A percentile compares a stretch with the other conserved stretches of the same genome.
Conservation (phyloP, 805 yeast genomes). For the Metahyphopichia silvanorum region DNA sequence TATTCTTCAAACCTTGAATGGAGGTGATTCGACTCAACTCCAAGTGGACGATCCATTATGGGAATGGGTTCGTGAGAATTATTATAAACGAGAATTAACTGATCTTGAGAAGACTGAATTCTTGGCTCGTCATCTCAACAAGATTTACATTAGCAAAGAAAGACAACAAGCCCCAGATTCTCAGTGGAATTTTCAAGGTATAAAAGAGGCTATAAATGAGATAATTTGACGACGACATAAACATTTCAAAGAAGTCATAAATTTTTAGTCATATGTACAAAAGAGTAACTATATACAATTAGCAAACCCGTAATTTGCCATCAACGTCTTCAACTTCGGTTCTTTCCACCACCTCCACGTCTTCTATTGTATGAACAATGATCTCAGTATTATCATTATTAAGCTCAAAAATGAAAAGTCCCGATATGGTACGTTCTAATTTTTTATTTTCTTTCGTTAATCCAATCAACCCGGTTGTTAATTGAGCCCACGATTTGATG, state of each 20-base stretch:
- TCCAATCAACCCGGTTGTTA: constrained; percentile 32
- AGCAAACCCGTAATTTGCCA: constrained; percentile 27
- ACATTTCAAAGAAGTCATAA: neutral
- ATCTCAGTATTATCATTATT: constrained; percentile 53
- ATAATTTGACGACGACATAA: constrained; percentile 5
- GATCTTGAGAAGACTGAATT: constrained; percentile 16
- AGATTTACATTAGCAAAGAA: constrained; percentile 5
- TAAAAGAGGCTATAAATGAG: constrained; percentile 8
- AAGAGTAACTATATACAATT: constrained; percentile 7
- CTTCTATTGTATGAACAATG: constrained; percentile 63
- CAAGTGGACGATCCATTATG: constrained; percentile 12
- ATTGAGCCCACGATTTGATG: constrained; percentile 20
- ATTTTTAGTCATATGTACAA: neutral
- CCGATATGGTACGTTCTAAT: constrained; percentile 44
- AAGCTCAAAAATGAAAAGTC: constrained; percentile 65
- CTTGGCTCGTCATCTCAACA: constrained; percentile 14
- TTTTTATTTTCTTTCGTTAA: constrained; percentile 23
- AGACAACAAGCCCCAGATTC: neutral
- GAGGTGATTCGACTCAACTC: constrained; percentile 1
- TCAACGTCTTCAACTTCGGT: constrained; percentile 22
- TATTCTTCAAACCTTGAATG: constrained; percentile 7
- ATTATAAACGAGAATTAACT: constrained; percentile 14
- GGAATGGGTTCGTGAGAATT: constrained; percentile 15
- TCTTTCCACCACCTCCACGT: constrained; percentile 56
- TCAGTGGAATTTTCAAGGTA: constrained; percentile 6